Evolutionary conservation across 2,329 filamentous ascomycete genomes (phyloP).

Genomic region (Arthrinium phaeospermum): DNA sequence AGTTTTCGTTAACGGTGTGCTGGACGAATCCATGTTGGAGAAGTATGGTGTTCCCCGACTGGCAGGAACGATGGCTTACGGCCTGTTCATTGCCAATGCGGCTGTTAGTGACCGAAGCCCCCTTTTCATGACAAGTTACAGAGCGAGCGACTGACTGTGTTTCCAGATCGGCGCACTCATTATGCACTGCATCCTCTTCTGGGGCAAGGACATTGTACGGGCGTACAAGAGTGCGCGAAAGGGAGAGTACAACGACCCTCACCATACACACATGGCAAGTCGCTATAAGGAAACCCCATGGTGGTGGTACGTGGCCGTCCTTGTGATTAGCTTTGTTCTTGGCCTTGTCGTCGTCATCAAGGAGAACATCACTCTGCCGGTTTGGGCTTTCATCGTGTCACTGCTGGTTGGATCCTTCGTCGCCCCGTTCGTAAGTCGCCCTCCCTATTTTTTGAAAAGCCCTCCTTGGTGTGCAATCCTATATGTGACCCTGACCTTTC

Average conservation of each 20-base stretch:
- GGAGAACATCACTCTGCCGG: slow-evolving; percentile 52
- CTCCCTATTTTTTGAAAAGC: not conserved
- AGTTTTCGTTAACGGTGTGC: slow-evolving; percentile 47
- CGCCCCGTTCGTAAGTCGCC: slow-evolving; percentile 51
- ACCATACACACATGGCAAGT: slow-evolving; percentile 58
- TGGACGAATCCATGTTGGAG: slow-evolving; percentile 48
- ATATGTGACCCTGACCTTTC: slow-evolving; percentile 21
- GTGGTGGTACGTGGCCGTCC: slow-evolving; percentile 53
- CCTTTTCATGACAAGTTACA: slow-evolving; percentile 21
- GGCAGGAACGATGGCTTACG: slow-evolving; percentile 56
- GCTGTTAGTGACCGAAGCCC: slow-evolving; percentile 47
- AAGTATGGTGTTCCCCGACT: slow-evolving; percentile 53
- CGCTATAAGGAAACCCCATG: slow-evolving; percentile 57
- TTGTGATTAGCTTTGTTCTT: slow-evolving; percentile 51
- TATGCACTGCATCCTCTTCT: slow-evolving; percentile 58
- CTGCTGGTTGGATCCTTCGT: slow-evolving; percentile 52
- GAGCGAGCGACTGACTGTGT: not conserved
- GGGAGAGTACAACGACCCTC: slow-evolving; percentile 53
- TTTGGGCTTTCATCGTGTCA: slow-evolving; percentile 54
- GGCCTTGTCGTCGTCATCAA: slow-evolving; percentile 53
- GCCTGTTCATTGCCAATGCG: slow-evolving; percentile 62
- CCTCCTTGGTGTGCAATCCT: not conserved
- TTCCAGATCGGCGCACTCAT: slow-evolving; percentile 59
- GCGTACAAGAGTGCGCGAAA: slow-evolving; percentile 53
- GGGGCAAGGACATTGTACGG: slow-evolving; percentile 56